phyloP scores from a whole-genome alignment of 2,329 filamentous ascomycete genomes.

The Penicillium sumatraense region DNA sequence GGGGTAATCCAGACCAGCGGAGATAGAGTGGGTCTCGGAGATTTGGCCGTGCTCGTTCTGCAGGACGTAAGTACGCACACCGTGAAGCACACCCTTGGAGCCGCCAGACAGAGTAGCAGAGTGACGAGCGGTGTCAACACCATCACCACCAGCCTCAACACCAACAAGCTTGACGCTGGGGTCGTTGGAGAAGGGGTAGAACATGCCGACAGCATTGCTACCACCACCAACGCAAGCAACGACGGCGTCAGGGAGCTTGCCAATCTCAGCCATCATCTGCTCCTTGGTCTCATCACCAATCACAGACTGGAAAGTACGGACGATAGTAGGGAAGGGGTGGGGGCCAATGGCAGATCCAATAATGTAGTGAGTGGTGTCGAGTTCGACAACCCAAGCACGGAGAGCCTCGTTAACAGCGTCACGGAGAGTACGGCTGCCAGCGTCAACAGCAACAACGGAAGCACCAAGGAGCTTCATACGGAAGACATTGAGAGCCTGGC shows the following conservation, averaged over 20 bases:
- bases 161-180: constrained; percentile 83
- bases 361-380: constrained; percentile 96
- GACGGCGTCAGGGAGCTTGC: constrained; percentile 92
- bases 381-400: constrained; percentile 88
- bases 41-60: constrained; percentile 95
- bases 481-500: constrained; percentile 97
- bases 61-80: constrained; percentile 92
- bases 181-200: constrained; percentile 92
- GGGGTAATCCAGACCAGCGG: constrained; percentile 94
- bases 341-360: constrained; percentile 97
- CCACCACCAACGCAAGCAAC: constrained; percentile 96
- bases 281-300: constrained; percentile 94
- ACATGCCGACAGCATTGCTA: constrained; percentile 96
- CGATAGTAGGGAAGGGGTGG: constrained; percentile 96
- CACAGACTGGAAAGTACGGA: constrained; percentile 95
- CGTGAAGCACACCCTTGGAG: constrained; percentile 90
- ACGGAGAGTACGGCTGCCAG: constrained; percentile 79
- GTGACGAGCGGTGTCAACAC: constrained; percentile 82
- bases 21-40: constrained; percentile 92
- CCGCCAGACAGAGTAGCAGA: constrained; percentile 86
- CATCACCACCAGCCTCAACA: constrained; percentile 94
- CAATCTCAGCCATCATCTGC: constrained; percentile 82
- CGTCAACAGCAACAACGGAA: constrained; percentile 88
- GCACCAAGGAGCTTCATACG: constrained; percentile 96
- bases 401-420: constrained; percentile 95